phyloP scores from a whole-genome alignment of 306 rosid species.

The Quercus aquifolioides region DNA sequence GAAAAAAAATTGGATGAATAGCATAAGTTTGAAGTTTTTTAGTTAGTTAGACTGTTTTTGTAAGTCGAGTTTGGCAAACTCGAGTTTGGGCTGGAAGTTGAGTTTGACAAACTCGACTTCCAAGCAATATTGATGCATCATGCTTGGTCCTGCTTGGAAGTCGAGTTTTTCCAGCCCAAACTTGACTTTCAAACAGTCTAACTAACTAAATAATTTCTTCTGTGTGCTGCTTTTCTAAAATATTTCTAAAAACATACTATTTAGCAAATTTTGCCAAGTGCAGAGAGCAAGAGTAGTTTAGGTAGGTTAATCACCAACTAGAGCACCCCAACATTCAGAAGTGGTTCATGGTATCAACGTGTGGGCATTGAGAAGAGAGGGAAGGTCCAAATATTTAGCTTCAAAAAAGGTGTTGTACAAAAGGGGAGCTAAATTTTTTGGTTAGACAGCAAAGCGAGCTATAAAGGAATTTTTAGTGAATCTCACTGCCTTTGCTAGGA shows the following conservation, averaged over 20 bases:
- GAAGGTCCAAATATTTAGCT: conserved; percentile 22
- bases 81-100: not conserved
- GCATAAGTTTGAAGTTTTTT: too few relatives aligned
- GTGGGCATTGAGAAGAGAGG: conserved; percentile 12
- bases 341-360: not conserved
- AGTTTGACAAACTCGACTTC: too few relatives aligned
- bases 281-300: too few relatives aligned
- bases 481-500: conserved; percentile 30
- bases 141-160: not conserved
- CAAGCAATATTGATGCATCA: too few relatives aligned
- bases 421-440: conserved; percentile 18
- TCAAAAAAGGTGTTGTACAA: not conserved
- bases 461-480: conserved; percentile 31
- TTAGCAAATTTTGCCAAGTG: not conserved
- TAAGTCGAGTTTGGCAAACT: not conserved
- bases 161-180: too few relatives aligned
- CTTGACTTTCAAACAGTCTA: too few relatives aligned
- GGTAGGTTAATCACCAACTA: not conserved
- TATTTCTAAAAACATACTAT: too few relatives aligned
- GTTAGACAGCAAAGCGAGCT: not conserved
- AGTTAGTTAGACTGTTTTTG: too few relatives aligned
- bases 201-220: too few relatives aligned
- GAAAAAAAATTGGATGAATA: too few relatives aligned
- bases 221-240: too few relatives aligned
- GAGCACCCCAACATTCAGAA: not conserved